A percentile compares a stretch with the other conserved stretches of the same genome.
Evolutionary conservation across 176 grass and related monocot genomes (phyloP).

Genomic region (Ananas comosus): DNA sequence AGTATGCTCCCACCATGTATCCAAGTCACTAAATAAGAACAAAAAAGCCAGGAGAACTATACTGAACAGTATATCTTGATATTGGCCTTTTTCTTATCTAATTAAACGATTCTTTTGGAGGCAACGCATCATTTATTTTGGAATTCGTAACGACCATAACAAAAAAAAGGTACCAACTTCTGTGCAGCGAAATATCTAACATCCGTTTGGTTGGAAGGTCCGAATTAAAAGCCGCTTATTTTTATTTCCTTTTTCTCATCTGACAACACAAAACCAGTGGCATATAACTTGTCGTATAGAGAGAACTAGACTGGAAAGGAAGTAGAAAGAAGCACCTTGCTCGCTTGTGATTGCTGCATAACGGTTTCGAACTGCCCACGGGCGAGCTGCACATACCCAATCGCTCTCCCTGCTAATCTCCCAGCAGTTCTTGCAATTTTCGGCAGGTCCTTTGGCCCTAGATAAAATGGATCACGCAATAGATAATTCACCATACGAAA

Average conservation of each 20-base stretch:
- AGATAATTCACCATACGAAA: background rate
- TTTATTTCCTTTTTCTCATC: background rate
- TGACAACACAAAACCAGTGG: background rate
- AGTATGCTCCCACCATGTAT: no score
- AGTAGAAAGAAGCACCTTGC: slow-evolving; percentile 30
- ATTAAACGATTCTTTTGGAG: no score
- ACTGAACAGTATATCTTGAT: no score
- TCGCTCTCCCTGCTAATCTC: slow-evolving; percentile 51
- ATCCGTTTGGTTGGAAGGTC: no score
- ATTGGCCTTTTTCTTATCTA: no score
- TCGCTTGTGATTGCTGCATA: slow-evolving; percentile 67
- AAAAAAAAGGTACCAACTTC: no score
- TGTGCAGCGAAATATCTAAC: no score
- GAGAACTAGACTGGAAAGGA: background rate
- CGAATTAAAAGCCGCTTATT: background rate
- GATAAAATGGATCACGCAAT: background rate
- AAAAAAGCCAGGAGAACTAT: no score
- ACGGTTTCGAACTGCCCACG: slow-evolving; percentile 57
- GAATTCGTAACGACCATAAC: no score
- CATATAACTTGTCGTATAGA: background rate
- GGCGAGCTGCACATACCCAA: slow-evolving; percentile 55
- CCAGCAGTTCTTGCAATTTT: slow-evolving; percentile 63
- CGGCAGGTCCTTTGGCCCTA: slow-evolving; percentile 72
- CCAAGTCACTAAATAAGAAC: no score
- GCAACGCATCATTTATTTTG: no score